Percentiles rank a stretch among this genome's conserved stretches.
Conservation (phyloP, 2,329 filamentous ascomycete genomes). For the Tetracladium maxilliforme region DNA sequence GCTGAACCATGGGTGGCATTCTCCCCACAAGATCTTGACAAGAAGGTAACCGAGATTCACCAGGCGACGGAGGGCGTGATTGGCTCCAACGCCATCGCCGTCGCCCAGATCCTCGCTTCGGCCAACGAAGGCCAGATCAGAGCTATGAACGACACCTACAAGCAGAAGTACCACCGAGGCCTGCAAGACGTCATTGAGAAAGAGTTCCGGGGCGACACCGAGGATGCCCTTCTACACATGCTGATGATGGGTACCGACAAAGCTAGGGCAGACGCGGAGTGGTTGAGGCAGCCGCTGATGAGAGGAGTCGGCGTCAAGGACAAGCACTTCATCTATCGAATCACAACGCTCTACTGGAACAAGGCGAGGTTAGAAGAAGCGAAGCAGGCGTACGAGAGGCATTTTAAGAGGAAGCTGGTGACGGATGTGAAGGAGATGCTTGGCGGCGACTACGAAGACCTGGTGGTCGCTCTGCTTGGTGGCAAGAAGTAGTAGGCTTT, state of each 20-base stretch:
- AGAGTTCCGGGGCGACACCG: constrained; percentile 87
- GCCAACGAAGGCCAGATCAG: constrained; percentile 73
- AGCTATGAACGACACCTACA: constrained; percentile 65
- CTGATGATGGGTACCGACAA: constrained; percentile 65
- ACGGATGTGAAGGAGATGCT: constrained; percentile 68
- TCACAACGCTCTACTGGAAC: constrained; percentile 78
- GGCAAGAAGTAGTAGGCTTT: too few relatives aligned
- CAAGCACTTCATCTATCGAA: constrained; percentile 55
- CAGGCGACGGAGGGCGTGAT: constrained; percentile 59
- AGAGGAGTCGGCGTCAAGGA: constrained; percentile 79
- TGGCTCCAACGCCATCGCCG: constrained; percentile 59
- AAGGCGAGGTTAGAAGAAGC: constrained; percentile 58
- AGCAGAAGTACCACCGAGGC: constrained; percentile 52
- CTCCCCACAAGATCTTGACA: constrained; percentile 57
- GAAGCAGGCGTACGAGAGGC: constrained; percentile 60
- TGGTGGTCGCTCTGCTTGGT: constrained; percentile 75
- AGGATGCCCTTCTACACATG: constrained; percentile 68
- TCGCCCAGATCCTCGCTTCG: constrained; percentile 64
- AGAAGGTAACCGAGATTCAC: constrained; percentile 65
- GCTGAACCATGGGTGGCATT: constrained; percentile 67
- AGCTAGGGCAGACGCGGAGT: constrained; percentile 69
- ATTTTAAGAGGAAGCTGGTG: constrained; percentile 52
- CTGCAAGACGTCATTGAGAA: constrained; percentile 63
- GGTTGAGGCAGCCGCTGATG: constrained; percentile 74
- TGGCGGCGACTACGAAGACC: constrained; percentile 64